Evolutionary conservation across 2,329 filamentous ascomycete genomes (phyloP), one percentile per base, ranked within the genome.

Genomic region (Byssoonygena ceratinophila): DNA sequence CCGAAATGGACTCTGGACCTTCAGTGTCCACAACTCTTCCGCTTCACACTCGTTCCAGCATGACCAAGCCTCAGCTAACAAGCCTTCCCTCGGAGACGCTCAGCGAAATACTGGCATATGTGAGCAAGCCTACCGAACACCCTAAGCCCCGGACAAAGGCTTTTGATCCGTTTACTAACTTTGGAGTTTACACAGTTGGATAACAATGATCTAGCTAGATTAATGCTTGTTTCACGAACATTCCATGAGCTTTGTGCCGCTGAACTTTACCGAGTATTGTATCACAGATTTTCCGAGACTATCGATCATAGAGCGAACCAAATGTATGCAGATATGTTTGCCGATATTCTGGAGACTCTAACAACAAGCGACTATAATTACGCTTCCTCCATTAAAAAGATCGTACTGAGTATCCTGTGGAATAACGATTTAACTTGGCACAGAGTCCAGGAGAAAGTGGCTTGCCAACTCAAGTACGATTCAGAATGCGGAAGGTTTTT

Each of bases 321-420:
- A 45, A 74, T 71, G 0, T 71, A 74, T n/a, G 75, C 79, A 46
- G 79, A 82, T 58, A 72, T 74, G 3, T 71, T 83, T 31, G 77
- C 80, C 1, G 73, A 72, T 20, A 76, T 79, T 2, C 71, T 84
- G 45, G 76, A 82, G 52, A 82, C 80, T 3, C 76, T 84, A 51
- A 77, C 75, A 27, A 79, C 79, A 0, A 83, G 80, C 69, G 74
- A 81, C 27, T 82, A 82, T 66, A 72, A 83, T 64, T 83, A 83
- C 66, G 78, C 77, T 23, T 68, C 74, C 56, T 75, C 81, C 60
- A 66, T 83, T 27, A 73, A 72, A 55, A 74, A 78, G 52, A 67
- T 84, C 34, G 73, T 70, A 29, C 70, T 84, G 55, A 79, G 82
- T 56, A 79, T 78, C 1, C 65, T 77, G 23, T 76, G 71, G 55